Conservation (phyloP, 2,329 filamentous ascomycete genomes). For the Phialocephala subalpina region DNA sequence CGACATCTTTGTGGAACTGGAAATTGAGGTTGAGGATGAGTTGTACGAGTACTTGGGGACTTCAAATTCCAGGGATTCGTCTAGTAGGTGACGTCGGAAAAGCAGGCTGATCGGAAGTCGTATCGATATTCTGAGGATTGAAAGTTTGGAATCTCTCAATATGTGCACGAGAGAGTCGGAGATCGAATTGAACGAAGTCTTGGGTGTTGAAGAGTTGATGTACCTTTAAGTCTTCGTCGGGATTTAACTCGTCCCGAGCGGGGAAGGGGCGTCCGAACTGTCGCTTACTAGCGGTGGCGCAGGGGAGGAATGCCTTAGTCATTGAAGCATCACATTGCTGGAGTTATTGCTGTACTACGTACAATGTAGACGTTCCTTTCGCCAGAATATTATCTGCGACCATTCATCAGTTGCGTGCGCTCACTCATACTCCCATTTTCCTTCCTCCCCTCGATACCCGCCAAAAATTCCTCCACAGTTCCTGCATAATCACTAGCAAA, state of each 20-base stretch:
- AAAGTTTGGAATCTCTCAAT: neutral
- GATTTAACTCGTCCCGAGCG: neutral
- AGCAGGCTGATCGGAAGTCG: too few relatives aligned
- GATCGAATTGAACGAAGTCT: neutral
- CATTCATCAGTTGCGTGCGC: neutral
- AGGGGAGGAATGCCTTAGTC: neutral
- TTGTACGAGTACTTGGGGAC: too few relatives aligned
- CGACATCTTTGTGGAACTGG: neutral
- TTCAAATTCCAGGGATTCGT: too few relatives aligned
- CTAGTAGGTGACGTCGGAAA: too few relatives aligned
- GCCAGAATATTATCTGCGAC: neutral
- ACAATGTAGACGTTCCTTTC: neutral
- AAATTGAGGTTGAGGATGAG: neutral
- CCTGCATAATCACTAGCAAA: conserved; percentile 22
- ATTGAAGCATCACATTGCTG: neutral
- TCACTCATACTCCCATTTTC: neutral
- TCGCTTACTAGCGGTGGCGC: neutral
- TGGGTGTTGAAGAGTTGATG: neutral
- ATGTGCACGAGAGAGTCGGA: neutral
- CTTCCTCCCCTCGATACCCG: conserved; percentile 14
- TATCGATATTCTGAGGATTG: neutral
- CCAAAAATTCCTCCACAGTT: conserved; percentile 24
- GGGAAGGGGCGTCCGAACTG: neutral
- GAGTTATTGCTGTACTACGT: neutral
- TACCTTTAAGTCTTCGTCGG: neutral